Base-by-base conservation (phyloP, 1,139 yeast species). In the Blastobotrys arbuscula region DNA sequence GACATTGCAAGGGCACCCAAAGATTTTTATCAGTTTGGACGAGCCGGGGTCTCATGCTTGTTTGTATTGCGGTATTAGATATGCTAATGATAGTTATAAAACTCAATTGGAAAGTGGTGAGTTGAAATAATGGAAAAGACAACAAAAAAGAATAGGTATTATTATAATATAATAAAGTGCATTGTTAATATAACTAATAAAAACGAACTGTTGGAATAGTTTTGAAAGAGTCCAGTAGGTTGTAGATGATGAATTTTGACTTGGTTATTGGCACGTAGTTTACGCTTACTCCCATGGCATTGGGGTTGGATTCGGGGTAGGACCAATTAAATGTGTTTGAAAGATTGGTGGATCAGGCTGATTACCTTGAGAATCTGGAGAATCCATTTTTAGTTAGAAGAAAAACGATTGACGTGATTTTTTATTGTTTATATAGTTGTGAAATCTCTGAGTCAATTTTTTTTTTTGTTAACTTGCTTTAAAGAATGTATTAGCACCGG, bases 1-100 rank as follows among this genome's bases (percentile, higher is more conserved):
- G 60, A 88, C 87, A 20, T 77, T 78, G 34, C 81, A 80, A 61
- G 96, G 96, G 20, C 96, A 87, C 65, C 96, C 96, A 45, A 84
- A 83, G 68, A 80, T 87, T 35, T 87, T 71, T 66, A 86, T 87
- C 67, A 85, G 84, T 68, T 76, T 86, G 63, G 95, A 86, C 64
- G 81, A 79, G 64, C 83, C 88, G 24, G 78, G 80, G 55, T 74
- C 86, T 28, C 78, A 78, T 52, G 74, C 85, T 28, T 86, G 95
- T 69, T 85, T 86, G 12, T 87, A 87, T 73, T 87, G 96, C 69
- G 57, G 58, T 9, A 45, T 50, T 21, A 50, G 56, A 42, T 55
- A 43, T 43, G 56, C 58, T 19, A 50, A 54, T 33, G 58, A 54
- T 44, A 31, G 40, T 8, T 42, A 47, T 23, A 46, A 45, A 44